Conservation (phyloP, 805 yeast species). For the Huiozyma sinensis region DNA sequence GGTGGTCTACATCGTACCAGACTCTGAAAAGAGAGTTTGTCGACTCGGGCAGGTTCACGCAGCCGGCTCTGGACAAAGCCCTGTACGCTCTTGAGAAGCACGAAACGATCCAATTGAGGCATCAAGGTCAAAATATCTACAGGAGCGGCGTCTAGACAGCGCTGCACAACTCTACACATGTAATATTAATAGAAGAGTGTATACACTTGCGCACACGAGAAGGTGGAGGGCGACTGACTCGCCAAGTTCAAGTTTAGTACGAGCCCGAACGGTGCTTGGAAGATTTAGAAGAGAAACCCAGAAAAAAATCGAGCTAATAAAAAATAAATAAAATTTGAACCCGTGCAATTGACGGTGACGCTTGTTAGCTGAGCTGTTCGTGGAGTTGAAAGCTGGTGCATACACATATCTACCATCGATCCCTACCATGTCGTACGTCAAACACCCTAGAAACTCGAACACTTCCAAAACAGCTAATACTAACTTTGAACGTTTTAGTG, state of each 20-base stretch:
- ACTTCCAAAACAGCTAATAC: conserved; percentile 1
- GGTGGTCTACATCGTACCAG: conserved; percentile 86
- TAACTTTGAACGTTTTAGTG: conserved; percentile 3
- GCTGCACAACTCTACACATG: no score
- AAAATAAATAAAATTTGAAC: no score
- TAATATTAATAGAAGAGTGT: no score
- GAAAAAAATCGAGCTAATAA: background rate
- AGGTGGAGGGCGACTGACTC: background rate
- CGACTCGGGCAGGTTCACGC: conserved; percentile 48
- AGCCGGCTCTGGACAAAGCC: conserved; percentile 73
- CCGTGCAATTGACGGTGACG: no score
- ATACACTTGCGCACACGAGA: background rate
- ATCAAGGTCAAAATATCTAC: conserved; percentile 73
- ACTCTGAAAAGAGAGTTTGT: conserved; percentile 79
- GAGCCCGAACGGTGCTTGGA: no score
- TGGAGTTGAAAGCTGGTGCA: background rate
- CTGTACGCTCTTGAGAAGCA: conserved; percentile 71
- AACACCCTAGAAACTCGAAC: no score
- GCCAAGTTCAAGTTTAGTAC: no score
- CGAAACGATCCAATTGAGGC: conserved; percentile 78
- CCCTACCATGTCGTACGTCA: conserved; percentile 6
- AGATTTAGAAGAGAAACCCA: background rate
- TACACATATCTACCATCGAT: conserved; percentile 4
- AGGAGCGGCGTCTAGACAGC: conserved; percentile 50
- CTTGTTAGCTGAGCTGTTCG: background rate